Evolutionary conservation across 2,329 filamentous ascomycete species (phyloP).

Genomic region (Neonectria hederae): DNA sequence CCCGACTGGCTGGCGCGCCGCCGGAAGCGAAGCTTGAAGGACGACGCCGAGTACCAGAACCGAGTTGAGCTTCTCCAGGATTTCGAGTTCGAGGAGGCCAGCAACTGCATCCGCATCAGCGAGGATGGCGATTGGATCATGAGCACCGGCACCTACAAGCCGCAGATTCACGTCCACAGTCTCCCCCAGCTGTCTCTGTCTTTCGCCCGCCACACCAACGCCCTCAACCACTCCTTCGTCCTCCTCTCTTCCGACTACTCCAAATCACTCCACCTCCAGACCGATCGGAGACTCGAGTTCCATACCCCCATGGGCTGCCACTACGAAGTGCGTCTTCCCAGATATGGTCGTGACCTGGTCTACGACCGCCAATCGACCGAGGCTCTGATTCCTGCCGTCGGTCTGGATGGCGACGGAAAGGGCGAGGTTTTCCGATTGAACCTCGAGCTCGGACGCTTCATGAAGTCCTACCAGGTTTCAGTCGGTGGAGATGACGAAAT

Average conservation of each 20-base stretch:
- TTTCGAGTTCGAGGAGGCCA: conserved; percentile 97
- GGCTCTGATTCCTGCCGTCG: conserved; percentile 86
- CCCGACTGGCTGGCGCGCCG: conserved; percentile 95
- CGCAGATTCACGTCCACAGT: conserved; percentile 88
- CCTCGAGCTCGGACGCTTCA: conserved; percentile 89
- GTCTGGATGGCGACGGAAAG: conserved; percentile 83
- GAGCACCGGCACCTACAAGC: conserved; percentile 83
- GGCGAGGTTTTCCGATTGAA: conserved; percentile 95
- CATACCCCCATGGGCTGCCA: conserved; percentile 90
- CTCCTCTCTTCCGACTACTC: conserved; percentile 91
- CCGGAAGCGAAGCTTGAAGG: conserved; percentile 89
- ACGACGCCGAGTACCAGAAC: conserved; percentile 91
- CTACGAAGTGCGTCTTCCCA: conserved; percentile 86
- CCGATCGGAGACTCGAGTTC: conserved; percentile 90
- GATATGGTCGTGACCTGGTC: conserved; percentile 89
- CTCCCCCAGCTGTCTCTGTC: conserved; percentile 93
- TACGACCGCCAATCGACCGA: conserved; percentile 87
- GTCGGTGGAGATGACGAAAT: conserved; percentile 83
- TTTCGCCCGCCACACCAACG: conserved; percentile 89
- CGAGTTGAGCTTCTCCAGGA: conserved; percentile 95
- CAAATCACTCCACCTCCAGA: conserved; percentile 93
- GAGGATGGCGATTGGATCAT: conserved; percentile 98
- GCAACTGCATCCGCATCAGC: conserved; percentile 86
- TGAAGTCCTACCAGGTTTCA: conserved; percentile 92
- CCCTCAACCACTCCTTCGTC: conserved; percentile 89